Base-by-base conservation (phyloP, 2,329 filamentous ascomycete species). In the Ophiostoma pallidulum region DNA sequence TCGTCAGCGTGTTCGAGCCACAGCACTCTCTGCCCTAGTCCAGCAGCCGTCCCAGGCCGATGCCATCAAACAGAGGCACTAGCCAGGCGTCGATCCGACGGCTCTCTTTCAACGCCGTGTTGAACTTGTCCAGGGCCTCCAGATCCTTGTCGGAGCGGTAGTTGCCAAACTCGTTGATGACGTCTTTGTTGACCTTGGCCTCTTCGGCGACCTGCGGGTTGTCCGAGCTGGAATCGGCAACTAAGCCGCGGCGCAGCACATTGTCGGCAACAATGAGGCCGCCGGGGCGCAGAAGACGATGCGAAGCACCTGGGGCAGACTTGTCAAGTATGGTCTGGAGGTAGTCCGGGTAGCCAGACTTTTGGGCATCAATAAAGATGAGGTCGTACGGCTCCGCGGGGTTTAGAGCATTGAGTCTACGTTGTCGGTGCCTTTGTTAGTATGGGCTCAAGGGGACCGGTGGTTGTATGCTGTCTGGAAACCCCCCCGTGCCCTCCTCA, bases 181-280 rank as follows among this genome's bases (percentile, higher is more conserved):
- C 46, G 16, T 26, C 24, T 26, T 49, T 28, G 16, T 43, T 44
- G 8, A 53, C 46, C 12, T 36, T 14, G n/a, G 29, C 31, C 44
- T 54, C 47, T 48, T 20, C 20, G 3, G 33, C 47, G 10, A 46
- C 41, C 24, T 51, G 40, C 14, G 64, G 66, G 48, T 68, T 67
- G 6, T 54, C 52, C 4, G 53, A 40, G 19, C 57, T 60, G 8
- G 49, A 38, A 29, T 71, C 65, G 33, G 69, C 73, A 4, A 77
- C 69, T 12, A 74, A 60, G 7, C 67, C 74, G 7, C 63, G 60
- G 3, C 69, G 69, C 22, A 79, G 64, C 36, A 73, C 66, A 48
- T 78, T 78, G 57, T 78, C 75, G 1, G 71, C 73, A 13, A 77
- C 61, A 50, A 78, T 71, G 48, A 77, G 60, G 0, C 72, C 74